Percentiles rank a stretch among this genome's conserved stretches.
Evolutionary conservation across 2,329 filamentous ascomycete species (phyloP).

Genomic region (Madurella mycetomatis): DNA sequence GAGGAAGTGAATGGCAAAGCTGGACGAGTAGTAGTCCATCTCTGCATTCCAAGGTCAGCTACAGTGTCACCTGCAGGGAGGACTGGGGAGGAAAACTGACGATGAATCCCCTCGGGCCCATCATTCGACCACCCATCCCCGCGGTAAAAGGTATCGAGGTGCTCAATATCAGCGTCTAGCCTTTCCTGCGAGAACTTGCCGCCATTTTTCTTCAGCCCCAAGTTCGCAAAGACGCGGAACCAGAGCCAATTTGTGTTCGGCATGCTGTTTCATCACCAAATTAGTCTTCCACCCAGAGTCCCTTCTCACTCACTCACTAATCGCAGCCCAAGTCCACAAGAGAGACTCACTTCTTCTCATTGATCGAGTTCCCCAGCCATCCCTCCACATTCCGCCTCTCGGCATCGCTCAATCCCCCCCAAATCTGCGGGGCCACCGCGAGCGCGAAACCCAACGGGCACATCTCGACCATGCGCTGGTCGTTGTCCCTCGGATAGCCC

Average conservation of each 20-base stretch:
- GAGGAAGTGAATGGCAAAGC: constrained; percentile 76
- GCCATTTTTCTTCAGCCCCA: constrained; percentile 71
- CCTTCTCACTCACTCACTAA: background rate
- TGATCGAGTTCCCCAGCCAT: constrained; percentile 72
- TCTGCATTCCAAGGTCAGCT: constrained; percentile 38
- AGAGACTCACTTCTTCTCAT: constrained; percentile 61
- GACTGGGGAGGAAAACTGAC: constrained; percentile 32
- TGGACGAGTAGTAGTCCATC: constrained; percentile 82
- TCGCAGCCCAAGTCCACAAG: background rate
- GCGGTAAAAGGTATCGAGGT: constrained; percentile 77
- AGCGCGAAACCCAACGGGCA: constrained; percentile 73
- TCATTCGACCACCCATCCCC: constrained; percentile 80
- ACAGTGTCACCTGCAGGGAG: background rate
- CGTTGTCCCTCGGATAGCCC: constrained; percentile 70
- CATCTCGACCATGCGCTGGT: constrained; percentile 83
- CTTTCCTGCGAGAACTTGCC: constrained; percentile 65
- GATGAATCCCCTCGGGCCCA: constrained; percentile 71
- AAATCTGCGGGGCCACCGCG: constrained; percentile 63
- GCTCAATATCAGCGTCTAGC: constrained; percentile 70
- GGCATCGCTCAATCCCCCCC: constrained; percentile 58
- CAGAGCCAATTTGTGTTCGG: constrained; percentile 67
- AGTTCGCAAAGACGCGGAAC: constrained; percentile 81
- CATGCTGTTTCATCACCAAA: constrained; percentile 51
- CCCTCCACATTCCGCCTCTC: constrained; percentile 63
- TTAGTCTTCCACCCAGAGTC: background rate